Evolutionary conservation across 768 basidiomycete species (phyloP), one percentile per base, ranked within the genome.

Genomic region (Phanerochaete sordida): DNA sequence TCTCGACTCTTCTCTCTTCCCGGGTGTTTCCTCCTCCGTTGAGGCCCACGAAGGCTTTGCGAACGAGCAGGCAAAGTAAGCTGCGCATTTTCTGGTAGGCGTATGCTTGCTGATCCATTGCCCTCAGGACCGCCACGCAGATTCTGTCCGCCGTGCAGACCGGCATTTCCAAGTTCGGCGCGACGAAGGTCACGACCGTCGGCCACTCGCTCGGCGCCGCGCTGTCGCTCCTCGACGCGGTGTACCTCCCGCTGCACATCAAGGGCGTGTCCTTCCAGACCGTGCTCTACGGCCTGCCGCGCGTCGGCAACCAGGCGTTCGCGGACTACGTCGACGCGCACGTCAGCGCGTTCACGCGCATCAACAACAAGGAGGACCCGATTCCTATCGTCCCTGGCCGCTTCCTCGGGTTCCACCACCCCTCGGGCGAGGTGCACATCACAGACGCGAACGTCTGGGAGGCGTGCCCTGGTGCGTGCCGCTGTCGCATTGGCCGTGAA

Each of bases 301-400:
- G 76, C 21, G 74, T 76, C 59, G 83, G 85, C 24, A 85, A 86
- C 68, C 76, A 79, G 66, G 81, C 75, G 1, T 87, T 85, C 55
- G 84, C 83, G 1, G 62, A 82, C 60, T 80, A 79, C 62, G 76
- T 84, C 48, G 81, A 84, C 58, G 66, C 74, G 19, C 70, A 80
- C 39, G 60, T 72, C 15, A 55, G 69, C 15, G 44, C 62, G 23
- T 62, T 84, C 53, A 82, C 76, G 2, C 84, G 78, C 55, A 76
- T 86, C 65, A 84, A 80, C 66, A 84, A 86, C 68, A 30, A 66
- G 59, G 56, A 75, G 48, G 77, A 79, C 47, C 69, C 71, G 0
- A 59, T 79, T 16, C 77, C 77, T 1, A 63, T 63, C 54, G 33
- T 63, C 33, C 62, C 62, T 1, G 75, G 74, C 8, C 66, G 56